These are phyloP conservation scores for Acacia concinna DNA, from an alignment of 331 rosid species.

Conservation along the genomic window DNA sequence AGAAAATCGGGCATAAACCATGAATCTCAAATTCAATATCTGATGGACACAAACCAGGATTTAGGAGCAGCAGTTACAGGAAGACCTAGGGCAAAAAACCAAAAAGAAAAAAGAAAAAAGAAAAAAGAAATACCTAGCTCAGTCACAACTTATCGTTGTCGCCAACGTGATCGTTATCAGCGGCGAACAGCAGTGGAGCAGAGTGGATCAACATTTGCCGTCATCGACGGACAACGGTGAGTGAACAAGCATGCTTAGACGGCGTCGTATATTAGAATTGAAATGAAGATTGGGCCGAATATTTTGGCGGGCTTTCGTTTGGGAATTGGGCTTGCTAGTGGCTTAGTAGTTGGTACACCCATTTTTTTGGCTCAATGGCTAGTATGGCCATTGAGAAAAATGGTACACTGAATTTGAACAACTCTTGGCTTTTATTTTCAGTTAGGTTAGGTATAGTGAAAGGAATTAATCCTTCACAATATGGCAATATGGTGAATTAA, in stretches of 20 bases:
- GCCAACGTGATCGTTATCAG: not conserved
- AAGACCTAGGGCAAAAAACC: not conserved
- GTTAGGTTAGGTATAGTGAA: no score
- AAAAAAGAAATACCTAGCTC: not conserved
- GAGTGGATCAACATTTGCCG: not conserved
- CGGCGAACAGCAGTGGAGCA: not conserved
- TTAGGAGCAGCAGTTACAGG: not conserved
- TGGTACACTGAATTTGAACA: no score
- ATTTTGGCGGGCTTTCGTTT: not conserved
- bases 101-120: not conserved
- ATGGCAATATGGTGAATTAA: no score
- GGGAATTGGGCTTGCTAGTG: not conserved
- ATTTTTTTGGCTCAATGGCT: no score
- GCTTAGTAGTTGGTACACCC: not conserved
- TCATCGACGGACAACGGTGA: not conserved
- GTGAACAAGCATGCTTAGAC: not conserved
- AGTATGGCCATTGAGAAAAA: no score
- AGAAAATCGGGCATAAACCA: not conserved
- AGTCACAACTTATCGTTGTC: not conserved
- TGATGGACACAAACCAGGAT: not conserved
- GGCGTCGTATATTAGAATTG: not conserved
- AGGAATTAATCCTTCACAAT: no score
- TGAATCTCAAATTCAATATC: not conserved
- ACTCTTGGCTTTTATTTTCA: no score
- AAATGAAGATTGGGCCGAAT: not conserved